A percentile compares a stretch with the other conserved stretches of the same genome.
phyloP scores from a whole-genome alignment of 805 yeast genomes.

The Kluyveromyces dobzhanskii region DNA sequence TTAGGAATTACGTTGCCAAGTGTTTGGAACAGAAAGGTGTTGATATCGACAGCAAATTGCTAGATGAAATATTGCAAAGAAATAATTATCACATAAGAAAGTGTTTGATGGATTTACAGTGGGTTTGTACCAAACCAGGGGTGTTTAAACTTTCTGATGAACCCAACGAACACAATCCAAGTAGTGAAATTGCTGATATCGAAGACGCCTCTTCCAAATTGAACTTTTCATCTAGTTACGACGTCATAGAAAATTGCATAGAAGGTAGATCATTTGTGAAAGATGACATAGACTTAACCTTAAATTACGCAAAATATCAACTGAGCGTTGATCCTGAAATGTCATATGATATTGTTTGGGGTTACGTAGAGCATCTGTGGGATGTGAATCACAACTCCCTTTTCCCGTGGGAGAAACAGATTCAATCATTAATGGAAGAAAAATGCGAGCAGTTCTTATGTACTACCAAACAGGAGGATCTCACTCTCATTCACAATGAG shows the following conservation, averaged over 20 bases:
- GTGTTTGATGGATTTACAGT: conserved; percentile 39
- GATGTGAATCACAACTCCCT: conserved; percentile 1
- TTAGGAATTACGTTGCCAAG: conserved; percentile 31
- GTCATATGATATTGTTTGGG: neutral
- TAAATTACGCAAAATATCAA: conserved; percentile 3
- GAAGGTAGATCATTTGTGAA: conserved; percentile 15
- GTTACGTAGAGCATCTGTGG: conserved; percentile 3
- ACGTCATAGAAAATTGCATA: conserved; percentile 11
- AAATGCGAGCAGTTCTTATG: neutral
- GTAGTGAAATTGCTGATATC: neutral
- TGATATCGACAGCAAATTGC: conserved; percentile 25
- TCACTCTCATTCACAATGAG: conserved; percentile 12
- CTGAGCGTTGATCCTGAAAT: neutral
- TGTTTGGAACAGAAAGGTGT: conserved; percentile 25
- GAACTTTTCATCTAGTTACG: conserved; percentile 16
- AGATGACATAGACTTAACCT: conserved; percentile 18
- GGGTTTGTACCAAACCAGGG: conserved; percentile 5
- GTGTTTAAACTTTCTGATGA: too few relatives aligned
- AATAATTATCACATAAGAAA: conserved; percentile 38
- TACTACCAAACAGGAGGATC: neutral
- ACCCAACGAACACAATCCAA: neutral
- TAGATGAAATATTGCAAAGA: conserved; percentile 24
- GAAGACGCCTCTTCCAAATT: neutral
- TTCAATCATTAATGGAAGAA: neutral
- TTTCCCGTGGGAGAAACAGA: conserved; percentile 2